Evolutionary conservation across 129 eudicot genomes (phyloP), one percentile per base, ranked within the genome.

Genomic region (Lonicera japonica): DNA sequence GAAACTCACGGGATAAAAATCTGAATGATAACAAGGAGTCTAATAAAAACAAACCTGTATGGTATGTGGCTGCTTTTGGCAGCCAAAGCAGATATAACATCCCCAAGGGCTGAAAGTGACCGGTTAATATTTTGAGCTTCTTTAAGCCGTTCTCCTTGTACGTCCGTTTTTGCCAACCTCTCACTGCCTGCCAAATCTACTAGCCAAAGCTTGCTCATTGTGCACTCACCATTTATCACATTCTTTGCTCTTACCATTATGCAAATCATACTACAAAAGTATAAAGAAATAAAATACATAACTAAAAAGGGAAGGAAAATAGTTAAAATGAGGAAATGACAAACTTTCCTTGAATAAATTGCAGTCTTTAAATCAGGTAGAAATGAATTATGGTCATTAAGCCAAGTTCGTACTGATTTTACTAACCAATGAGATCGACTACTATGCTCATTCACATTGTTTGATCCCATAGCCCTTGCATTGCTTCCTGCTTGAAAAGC

Each of bases 111-210:
- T 11, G 82, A 72, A 56, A 77, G 77, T 14, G 78, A 77, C 59
- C 65, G 57, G 48, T 77, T 77, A 12, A 77, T 77, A 53, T 77
- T 77, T 61, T 67, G 78, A 57, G 82, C 75, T 72, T 77, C 82
- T 54, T 77, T 77, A 46, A 77, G 78, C 22, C 72, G 65, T 24
- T 72, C 82, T 36, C 82, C 82, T 69, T 77, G 78, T 43, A 56
- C 75, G 13, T 67, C 75, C 8, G 78, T 77, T 61, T 72, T 77
- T 46, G 78, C 82, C 53, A 77, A 67, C 60, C 78, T 77, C 69
- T 72, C 82, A 57, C 82, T 77, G 47, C 82, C 82, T 61, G 82
- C 82, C 69, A 77, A 68, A 63, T 77, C 82, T 5, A 77, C 77
- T 22, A 71, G 77, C 82, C 82, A 77, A 62, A 77, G 82, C 70